Percentiles rank a stretch among this genome's conserved stretches.
phyloP scores from a whole-genome alignment of 2,329 filamentous ascomycete species.

The Hypoxylon sp. region DNA sequence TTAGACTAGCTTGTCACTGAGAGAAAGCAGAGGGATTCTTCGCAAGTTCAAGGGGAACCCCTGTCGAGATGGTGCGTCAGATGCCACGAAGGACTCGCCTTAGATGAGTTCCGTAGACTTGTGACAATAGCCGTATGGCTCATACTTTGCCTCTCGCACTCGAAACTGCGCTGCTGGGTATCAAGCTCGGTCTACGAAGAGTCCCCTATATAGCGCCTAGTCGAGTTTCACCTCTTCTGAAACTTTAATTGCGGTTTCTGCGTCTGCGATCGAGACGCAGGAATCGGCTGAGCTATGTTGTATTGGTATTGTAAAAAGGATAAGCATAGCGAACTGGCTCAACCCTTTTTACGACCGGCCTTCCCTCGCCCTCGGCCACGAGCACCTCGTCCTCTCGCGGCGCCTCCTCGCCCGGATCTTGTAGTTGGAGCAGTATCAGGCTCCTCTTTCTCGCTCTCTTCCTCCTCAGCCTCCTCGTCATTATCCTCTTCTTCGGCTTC shows the following conservation, averaged over 20 bases:
- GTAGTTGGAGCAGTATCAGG: slow-evolving; percentile 44
- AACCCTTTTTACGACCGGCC: slow-evolving; percentile 48
- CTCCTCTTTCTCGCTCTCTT: slow-evolving; percentile 46
- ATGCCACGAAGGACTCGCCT: too few species aligned
- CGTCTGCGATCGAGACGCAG: neutral
- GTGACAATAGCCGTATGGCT: neutral
- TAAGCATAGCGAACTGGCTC: neutral
- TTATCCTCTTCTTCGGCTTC: slow-evolving; percentile 33
- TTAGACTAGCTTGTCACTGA: too few species aligned
- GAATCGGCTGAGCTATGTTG: neutral
- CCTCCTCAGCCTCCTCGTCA: slow-evolving; percentile 40
- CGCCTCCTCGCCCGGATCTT: slow-evolving; percentile 40
- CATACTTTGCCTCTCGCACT: too few species aligned
- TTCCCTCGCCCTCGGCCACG: slow-evolving; percentile 50
- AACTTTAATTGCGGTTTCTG: neutral
- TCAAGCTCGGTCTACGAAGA: neutral
- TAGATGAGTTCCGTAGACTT: too few species aligned
- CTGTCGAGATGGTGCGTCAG: too few species aligned
- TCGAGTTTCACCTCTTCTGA: neutral
- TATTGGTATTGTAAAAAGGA: slow-evolving; percentile 1
- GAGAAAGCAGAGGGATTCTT: too few species aligned
- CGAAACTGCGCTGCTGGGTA: too few species aligned
- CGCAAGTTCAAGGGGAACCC: too few species aligned
- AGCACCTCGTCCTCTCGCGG: slow-evolving; percentile 44
- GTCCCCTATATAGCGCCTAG: neutral